A percentile compares a stretch with the other conserved stretches of the same genome.
Conservation (phyloP, 305 asterid species). For the Stenogyne calaminthoides region DNA sequence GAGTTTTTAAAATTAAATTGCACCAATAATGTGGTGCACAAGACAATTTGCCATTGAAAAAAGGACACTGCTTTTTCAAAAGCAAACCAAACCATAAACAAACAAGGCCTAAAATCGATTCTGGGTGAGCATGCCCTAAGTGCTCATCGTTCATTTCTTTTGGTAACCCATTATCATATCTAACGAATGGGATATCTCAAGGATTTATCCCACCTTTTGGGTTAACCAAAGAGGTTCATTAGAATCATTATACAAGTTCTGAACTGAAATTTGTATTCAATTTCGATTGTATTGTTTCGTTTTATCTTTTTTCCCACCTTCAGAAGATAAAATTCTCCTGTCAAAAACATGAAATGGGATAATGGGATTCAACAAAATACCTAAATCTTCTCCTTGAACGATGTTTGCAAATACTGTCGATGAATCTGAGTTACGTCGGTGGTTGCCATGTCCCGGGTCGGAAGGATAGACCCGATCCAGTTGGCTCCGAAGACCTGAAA, state of each 20-base stretch:
- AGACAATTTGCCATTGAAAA: too few species aligned
- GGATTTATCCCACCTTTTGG: neutral
- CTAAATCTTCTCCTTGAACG: constrained; percentile 2
- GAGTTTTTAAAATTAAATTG: too few species aligned
- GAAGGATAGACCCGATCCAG: constrained; percentile 82
- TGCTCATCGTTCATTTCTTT: neutral
- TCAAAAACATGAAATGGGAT: constrained; percentile 1
- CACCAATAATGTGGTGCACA: too few species aligned
- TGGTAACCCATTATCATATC: too few species aligned
- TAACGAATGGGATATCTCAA: neutral
- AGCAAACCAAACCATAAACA: too few species aligned
- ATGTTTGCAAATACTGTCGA: constrained; percentile 3
- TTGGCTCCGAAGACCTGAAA: constrained; percentile 82
- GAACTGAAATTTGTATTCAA: neutral
- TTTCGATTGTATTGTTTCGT: neutral
- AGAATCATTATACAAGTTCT: neutral
- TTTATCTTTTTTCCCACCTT: neutral
- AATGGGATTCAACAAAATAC: neutral
- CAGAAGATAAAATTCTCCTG: neutral
- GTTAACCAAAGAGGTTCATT: neutral
- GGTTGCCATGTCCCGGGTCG: constrained; percentile 98
- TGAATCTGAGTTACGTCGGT: constrained; percentile 50
- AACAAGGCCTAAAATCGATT: too few species aligned
- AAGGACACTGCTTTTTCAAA: neutral
- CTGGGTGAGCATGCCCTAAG: too few species aligned